Evolutionary conservation across 1,284 basidiomycete species (phyloP).

Genomic region (Trametes pubescens): DNA sequence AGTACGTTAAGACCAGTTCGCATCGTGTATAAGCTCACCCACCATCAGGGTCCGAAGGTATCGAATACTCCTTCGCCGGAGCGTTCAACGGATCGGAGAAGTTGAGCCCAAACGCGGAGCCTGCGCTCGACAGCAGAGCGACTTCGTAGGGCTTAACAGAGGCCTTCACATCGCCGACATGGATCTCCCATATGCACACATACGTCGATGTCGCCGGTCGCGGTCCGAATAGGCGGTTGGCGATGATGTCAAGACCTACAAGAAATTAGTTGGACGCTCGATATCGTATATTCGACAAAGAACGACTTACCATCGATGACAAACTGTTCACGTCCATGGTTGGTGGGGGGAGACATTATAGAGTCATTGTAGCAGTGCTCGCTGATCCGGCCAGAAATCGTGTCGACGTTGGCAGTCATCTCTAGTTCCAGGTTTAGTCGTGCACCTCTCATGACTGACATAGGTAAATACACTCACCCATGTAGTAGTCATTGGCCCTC

Average conservation of each 20-base stretch:
- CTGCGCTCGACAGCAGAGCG: conserved; percentile 59
- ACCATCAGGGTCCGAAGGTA: conserved; percentile 80
- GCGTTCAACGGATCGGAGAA: conserved; percentile 83
- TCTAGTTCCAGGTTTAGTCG: conserved; percentile 54
- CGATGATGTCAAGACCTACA: conserved; percentile 79
- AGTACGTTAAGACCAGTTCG: neutral
- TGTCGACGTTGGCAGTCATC: conserved; percentile 77
- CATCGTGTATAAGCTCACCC: conserved; percentile 36
- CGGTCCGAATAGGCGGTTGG: conserved; percentile 88
- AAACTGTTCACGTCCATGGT: conserved; percentile 50
- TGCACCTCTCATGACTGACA: neutral
- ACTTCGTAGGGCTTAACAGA: conserved; percentile 65
- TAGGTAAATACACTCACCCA: conserved; percentile 67
- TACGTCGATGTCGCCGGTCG: conserved; percentile 87
- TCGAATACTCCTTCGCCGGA: conserved; percentile 74
- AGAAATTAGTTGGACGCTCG: neutral
- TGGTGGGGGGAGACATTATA: conserved; percentile 42
- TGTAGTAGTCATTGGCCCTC: conserved; percentile 83
- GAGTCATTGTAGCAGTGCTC: conserved; percentile 56
- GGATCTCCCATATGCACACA: conserved; percentile 90
- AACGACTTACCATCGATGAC: conserved; percentile 68
- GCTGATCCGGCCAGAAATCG: conserved; percentile 62
- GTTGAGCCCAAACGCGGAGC: conserved; percentile 70
- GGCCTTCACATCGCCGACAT: conserved; percentile 67
- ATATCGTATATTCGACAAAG: neutral